Evolutionary conservation across 441 rosid species (phyloP).

Genomic region (Euphorbia celastroides): DNA sequence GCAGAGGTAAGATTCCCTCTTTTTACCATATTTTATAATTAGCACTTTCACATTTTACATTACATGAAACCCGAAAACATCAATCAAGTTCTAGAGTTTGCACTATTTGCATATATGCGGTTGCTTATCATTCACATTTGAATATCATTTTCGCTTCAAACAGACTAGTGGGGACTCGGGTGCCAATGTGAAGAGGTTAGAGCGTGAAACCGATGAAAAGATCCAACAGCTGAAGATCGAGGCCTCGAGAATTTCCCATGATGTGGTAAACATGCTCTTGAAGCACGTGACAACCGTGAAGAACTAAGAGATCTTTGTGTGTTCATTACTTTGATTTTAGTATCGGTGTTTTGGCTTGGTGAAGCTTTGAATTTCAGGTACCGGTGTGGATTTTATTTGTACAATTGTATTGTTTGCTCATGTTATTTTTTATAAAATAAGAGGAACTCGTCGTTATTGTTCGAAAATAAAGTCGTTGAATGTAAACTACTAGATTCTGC

Average conservation of each 20-base stretch:
- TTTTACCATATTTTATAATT: no score
- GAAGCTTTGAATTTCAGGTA: conserved; percentile 3
- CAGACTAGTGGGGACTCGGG: conserved; percentile 88
- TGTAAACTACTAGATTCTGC: background rate
- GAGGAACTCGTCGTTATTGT: background rate
- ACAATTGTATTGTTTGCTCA: conserved; percentile 15
- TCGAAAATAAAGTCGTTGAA: background rate
- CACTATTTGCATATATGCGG: background rate
- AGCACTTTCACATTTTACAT: background rate
- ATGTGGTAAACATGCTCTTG: conserved; percentile 69
- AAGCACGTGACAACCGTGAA: conserved; percentile 63
- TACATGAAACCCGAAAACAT: background rate
- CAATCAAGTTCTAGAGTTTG: background rate
- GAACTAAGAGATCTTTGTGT: conserved; percentile 27
- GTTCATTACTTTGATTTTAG: background rate
- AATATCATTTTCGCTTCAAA: conserved; percentile 8
- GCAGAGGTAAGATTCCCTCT: conserved; percentile 57
- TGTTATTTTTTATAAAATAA: conserved; percentile 16
- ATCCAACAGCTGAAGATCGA: conserved; percentile 54
- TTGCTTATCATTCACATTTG: background rate
- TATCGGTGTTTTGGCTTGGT: conserved; percentile 3
- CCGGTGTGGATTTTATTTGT: background rate
- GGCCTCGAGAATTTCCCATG: conserved; percentile 54
- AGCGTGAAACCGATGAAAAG: conserved; percentile 69
- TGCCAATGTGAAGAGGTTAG: conserved; percentile 87